A percentile compares a stretch with the other conserved stretches of the same genome.
Evolutionary conservation across 371 early-diverging fungal genomes (phyloP).

Genomic region (Mucor mucedo): DNA sequence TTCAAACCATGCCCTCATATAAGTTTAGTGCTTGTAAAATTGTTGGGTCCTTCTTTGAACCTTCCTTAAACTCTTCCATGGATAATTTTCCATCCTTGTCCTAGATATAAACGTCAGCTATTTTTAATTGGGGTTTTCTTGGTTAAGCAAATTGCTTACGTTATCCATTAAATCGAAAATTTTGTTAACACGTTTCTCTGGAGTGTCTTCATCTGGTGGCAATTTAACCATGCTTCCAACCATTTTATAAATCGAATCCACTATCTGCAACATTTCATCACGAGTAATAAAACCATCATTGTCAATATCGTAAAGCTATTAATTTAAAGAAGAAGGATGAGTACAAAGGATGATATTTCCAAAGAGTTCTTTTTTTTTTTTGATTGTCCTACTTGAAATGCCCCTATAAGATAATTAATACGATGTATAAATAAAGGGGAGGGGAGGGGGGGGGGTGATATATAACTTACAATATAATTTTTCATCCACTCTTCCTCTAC

Average conservation of each 20-base stretch:
- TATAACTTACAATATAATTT: constrained; percentile 76
- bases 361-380: background rate
- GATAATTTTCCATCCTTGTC: constrained; percentile 79
- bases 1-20: constrained; percentile 84
- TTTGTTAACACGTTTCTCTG: constrained; percentile 90
- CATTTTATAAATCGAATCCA: constrained; percentile 94
- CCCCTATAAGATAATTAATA: constrained; percentile 37
- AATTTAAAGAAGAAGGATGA: background rate
- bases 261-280: constrained; percentile 90
- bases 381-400: constrained; percentile 35
- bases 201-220: constrained; percentile 92
- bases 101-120: constrained; percentile 28
- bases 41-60: constrained; percentile 86
- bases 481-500: constrained; percentile 87
- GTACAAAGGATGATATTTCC: background rate
- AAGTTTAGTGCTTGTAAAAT: constrained; percentile 88
- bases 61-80: constrained; percentile 89
- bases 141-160: constrained; percentile 38
- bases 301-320: constrained; percentile 89
- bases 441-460: background rate
- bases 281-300: constrained; percentile 87
- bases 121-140: background rate
- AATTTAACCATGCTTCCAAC: constrained; percentile 90
- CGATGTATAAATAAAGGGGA: constrained; percentile 7
- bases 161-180: constrained; percentile 90